Percentiles rank a stretch among this genome's conserved stretches.
Conservation (phyloP, 306 rosid genomes). For the Cucurbita maxima region DNA sequence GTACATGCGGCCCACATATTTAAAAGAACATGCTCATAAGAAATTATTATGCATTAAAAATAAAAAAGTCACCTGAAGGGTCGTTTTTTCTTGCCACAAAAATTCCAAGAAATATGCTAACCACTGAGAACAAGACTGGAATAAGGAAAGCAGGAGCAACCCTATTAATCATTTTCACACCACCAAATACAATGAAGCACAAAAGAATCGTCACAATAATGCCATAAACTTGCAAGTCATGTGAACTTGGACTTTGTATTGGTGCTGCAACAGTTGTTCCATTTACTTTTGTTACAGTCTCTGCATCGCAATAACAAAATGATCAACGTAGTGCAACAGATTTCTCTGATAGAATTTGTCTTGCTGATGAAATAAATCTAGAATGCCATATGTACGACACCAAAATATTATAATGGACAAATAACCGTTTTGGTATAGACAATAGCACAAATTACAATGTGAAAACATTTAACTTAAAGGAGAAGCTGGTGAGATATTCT, state of each 20-base stretch:
- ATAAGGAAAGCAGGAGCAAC: slow-evolving; percentile 97
- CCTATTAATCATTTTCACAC: slow-evolving; percentile 93
- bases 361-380: background rate
- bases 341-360: background rate
- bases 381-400: background rate
- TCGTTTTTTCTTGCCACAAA: slow-evolving; percentile 48
- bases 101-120: slow-evolving; percentile 76
- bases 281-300: slow-evolving; percentile 54
- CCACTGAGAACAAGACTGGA: slow-evolving; percentile 72
- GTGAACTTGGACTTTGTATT: slow-evolving; percentile 55
- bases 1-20: background rate
- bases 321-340: background rate
- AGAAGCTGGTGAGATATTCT: background rate
- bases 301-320: slow-evolving; percentile 37
- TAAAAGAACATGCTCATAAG: background rate
- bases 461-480: background rate
- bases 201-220: slow-evolving; percentile 79
- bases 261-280: slow-evolving; percentile 52
- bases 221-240: slow-evolving; percentile 95
- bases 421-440: background rate
- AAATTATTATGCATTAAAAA: background rate
- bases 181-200: slow-evolving; percentile 97
- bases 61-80: slow-evolving; percentile 48
- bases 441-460: background rate
- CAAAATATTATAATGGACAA: background rate